Evolutionary conservation across 176 grass and related monocot genomes (phyloP).

Genomic region (Bonia amplexicaulis): DNA sequence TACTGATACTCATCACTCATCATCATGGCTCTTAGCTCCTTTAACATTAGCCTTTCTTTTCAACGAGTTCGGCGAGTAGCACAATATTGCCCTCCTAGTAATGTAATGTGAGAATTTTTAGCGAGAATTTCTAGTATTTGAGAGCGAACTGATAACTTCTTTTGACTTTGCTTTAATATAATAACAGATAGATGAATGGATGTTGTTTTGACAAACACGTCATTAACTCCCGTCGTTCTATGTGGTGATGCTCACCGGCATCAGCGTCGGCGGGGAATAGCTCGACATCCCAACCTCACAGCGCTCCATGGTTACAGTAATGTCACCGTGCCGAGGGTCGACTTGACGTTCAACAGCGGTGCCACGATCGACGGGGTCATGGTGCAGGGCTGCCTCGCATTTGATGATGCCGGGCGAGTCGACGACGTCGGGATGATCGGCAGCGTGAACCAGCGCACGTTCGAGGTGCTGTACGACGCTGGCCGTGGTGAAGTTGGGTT

Average conservation of each 20-base stretch:
- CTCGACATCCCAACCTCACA: conserved; percentile 1
- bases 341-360: conserved; percentile 25
- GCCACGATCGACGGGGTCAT: conserved; percentile 17
- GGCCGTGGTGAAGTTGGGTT: conserved; percentile 39
- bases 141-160: no score
- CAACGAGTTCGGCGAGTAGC: no score
- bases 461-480: conserved; percentile 50
- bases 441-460: conserved; percentile 59
- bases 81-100: no score
- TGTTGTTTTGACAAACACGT: no score
- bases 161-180: no score
- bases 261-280: conserved; percentile 40
- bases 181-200: no score
- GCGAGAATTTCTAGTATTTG: no score
- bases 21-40: no score
- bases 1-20: no score
- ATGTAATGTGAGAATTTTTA: no score
- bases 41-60: no score
- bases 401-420: conserved; percentile 13
- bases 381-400: conserved; percentile 48
- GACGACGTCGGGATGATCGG: conserved; percentile 25
- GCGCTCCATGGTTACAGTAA: conserved; percentile 27
- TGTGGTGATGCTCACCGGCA: conserved; percentile 32
- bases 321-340: conserved; percentile 38
- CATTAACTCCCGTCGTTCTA: conserved; percentile 22